Conservation (phyloP, 2,329 filamentous ascomycete species). For the Ophiostoma sp. region DNA sequence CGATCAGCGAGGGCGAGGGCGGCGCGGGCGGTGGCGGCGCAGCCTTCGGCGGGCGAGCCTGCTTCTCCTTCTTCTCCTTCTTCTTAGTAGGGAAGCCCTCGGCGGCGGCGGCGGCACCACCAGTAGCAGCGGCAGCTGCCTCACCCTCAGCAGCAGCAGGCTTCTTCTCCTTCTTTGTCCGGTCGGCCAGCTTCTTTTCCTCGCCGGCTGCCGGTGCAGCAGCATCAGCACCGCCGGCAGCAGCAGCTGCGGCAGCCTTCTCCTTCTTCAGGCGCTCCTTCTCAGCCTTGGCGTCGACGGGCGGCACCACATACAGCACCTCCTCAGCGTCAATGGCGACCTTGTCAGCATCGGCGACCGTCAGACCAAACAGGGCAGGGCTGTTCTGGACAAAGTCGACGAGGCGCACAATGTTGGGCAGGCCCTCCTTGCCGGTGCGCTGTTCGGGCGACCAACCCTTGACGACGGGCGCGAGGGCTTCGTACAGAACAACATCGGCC, state of each 20-base stretch:
- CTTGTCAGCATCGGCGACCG: slow-evolving; percentile 71
- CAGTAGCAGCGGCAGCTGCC: slow-evolving; percentile 39
- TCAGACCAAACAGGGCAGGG: slow-evolving; percentile 68
- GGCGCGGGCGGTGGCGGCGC: slow-evolving; percentile 72
- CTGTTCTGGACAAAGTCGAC: slow-evolving; percentile 95
- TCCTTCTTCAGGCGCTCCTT: slow-evolving; percentile 97
- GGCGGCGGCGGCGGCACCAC: slow-evolving; percentile 37
- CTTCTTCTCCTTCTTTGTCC: slow-evolving; percentile 60
- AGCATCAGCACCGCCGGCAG: slow-evolving; percentile 49
- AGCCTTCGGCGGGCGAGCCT: slow-evolving; percentile 59
- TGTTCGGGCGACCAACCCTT: slow-evolving; percentile 80
- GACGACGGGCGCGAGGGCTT: slow-evolving; percentile 73
- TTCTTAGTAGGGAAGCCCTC: slow-evolving; percentile 45
- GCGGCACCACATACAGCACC: slow-evolving; percentile 83
- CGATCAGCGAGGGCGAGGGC: slow-evolving; percentile 81
- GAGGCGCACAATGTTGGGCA: slow-evolving; percentile 87
- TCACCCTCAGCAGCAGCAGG: slow-evolving; percentile 33
- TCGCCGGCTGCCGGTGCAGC: slow-evolving; percentile 42
- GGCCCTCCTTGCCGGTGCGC: slow-evolving; percentile 83
- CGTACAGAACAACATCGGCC: slow-evolving; percentile 82
- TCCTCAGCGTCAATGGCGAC: slow-evolving; percentile 75
- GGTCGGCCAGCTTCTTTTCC: slow-evolving; percentile 55
- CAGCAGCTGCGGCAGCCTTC: slow-evolving; percentile 72
- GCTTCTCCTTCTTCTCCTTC: slow-evolving; percentile 91
- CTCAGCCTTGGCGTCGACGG: slow-evolving; percentile 87